phyloP scores from a whole-genome alignment of 2,329 filamentous ascomycete genomes.

The Ceratocystis destructans region DNA sequence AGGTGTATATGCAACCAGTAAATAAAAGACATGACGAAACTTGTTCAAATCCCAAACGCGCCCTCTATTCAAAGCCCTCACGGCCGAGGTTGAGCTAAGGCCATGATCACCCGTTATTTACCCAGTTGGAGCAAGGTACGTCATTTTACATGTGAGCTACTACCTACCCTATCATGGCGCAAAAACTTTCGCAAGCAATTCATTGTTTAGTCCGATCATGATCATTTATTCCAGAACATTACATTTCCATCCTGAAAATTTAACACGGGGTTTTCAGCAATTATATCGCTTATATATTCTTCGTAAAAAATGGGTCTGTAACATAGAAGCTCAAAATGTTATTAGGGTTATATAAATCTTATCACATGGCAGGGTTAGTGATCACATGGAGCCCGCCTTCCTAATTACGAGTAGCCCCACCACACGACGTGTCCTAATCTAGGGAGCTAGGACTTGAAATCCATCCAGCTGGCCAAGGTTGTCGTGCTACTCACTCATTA shows the following conservation, averaged over 20 bases:
- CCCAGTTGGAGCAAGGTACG: background rate
- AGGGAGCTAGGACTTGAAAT: background rate
- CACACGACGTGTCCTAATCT: slow-evolving; percentile 18
- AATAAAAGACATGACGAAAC: background rate
- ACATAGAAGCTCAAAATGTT: too few species aligned
- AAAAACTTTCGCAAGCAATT: background rate
- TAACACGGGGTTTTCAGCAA: background rate
- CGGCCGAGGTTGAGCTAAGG: background rate
- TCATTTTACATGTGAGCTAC: background rate
- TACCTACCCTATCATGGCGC: background rate
- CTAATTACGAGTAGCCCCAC: background rate
- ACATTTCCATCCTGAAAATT: background rate
- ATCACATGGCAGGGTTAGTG: background rate
- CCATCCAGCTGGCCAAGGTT: background rate
- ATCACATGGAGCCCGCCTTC: background rate
- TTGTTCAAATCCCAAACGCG: background rate
- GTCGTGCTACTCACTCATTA: background rate
- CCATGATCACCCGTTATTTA: slow-evolving; percentile 4
- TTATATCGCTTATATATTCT: too few species aligned
- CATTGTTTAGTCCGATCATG: background rate
- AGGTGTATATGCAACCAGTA: background rate
- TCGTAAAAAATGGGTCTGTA: too few species aligned
- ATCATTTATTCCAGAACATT: background rate
- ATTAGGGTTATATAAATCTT: background rate
- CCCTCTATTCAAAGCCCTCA: background rate